Conservation (phyloP, 805 yeast genomes). For the Zygoascus flipseniorum region DNA sequence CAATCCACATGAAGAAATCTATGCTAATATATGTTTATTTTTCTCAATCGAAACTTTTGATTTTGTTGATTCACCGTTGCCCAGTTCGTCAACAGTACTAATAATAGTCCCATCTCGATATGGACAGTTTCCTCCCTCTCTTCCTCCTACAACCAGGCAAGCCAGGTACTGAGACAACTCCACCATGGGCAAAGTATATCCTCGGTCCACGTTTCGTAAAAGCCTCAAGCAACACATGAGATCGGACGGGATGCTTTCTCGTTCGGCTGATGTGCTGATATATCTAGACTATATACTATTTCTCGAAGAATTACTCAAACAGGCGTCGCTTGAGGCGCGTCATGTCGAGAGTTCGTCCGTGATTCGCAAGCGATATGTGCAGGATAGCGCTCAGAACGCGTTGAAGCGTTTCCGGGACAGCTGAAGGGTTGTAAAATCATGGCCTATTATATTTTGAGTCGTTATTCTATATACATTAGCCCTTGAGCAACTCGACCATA, state of each 20-base stretch:
- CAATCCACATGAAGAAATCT: too few relatives aligned
- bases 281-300: constrained; percentile 18
- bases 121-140: too few relatives aligned
- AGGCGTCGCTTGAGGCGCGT: constrained; percentile 6
- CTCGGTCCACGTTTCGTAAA: constrained; percentile 10
- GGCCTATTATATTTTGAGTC: too few relatives aligned
- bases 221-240: constrained; percentile 5
- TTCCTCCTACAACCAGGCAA: too few relatives aligned
- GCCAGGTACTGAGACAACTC: not conserved
- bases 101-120: too few relatives aligned
- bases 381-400: constrained; percentile 5
- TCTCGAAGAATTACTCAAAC: constrained; percentile 11
- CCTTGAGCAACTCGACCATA: constrained; percentile 35
- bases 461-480: not conserved
- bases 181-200: constrained; percentile 17
- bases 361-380: constrained; percentile 4
- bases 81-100: too few relatives aligned
- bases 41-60: too few relatives aligned
- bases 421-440: too few relatives aligned
- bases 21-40: too few relatives aligned
- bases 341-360: constrained; percentile 4
- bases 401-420: constrained; percentile 11
- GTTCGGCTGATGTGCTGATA: constrained; percentile 14
- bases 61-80: too few relatives aligned
- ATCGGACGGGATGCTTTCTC: constrained; percentile 1